Evolutionary conservation across 1,139 yeast species (phyloP).

Genomic region (Starmera stellimalicola): DNA sequence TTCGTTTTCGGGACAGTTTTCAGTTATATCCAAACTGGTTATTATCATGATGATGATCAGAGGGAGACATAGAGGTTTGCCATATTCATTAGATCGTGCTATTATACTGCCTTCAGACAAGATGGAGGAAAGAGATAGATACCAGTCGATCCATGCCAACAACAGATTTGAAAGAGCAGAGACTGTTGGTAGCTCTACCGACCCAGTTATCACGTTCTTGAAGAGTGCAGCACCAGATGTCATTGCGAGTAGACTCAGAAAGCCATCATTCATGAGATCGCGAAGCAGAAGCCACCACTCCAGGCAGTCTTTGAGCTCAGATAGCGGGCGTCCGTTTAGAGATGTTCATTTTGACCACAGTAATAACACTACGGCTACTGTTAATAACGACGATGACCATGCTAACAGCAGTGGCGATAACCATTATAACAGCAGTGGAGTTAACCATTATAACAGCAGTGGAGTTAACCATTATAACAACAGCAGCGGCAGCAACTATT

Average conservation of each 20-base stretch:
- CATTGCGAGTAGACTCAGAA: slow-evolving; percentile 12
- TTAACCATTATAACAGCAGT: neutral
- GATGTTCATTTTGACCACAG: slow-evolving; percentile 2
- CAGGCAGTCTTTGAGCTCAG: neutral
- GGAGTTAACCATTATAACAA: neutral
- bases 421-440: no score
- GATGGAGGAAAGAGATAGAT: slow-evolving; percentile 56
- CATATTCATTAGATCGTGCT: slow-evolving; percentile 90
- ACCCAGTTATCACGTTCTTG: slow-evolving; percentile 19
- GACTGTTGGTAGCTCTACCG: slow-evolving; percentile 14
- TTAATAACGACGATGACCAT: no score
- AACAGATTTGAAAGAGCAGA: slow-evolving; percentile 11
- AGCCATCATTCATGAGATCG: slow-evolving; percentile 13
- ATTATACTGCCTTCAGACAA: slow-evolving; percentile 75
- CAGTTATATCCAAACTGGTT: slow-evolving; percentile 67
- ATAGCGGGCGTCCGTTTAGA: neutral
- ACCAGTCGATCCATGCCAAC: slow-evolving; percentile 49
- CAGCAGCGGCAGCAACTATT: neutral
- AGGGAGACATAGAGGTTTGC: slow-evolving; percentile 95
- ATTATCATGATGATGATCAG: slow-evolving; percentile 85
- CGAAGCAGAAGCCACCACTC: slow-evolving; percentile 2
- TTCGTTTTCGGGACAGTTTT: slow-evolving; percentile 68
- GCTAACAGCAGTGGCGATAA: no score
- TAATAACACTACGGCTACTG: neutral
- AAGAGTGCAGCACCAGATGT: slow-evolving; percentile 19